These are phyloP conservation scores for Psophocarpus tetragonolobus DNA, from an alignment of 306 rosid species.

Conservation along the genomic window DNA sequence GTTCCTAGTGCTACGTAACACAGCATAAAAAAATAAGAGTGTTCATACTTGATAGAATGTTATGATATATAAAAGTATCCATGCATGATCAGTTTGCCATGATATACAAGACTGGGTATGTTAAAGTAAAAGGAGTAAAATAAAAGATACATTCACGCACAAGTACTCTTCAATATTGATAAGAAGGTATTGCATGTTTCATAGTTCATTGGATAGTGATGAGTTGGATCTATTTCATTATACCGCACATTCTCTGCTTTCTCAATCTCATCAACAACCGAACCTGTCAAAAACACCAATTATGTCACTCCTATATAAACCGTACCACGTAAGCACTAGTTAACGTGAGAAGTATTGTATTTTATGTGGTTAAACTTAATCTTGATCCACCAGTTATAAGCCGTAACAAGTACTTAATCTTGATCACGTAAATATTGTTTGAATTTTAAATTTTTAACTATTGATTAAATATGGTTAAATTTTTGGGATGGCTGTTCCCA, in stretches of 20 bases:
- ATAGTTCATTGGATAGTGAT: slow-evolving; percentile 41
- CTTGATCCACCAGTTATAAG: too few species aligned
- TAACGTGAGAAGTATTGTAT: neutral
- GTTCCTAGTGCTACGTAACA: slow-evolving; percentile 40
- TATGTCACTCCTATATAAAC: neutral
- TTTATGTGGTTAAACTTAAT: neutral
- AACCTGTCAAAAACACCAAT: slow-evolving; percentile 32
- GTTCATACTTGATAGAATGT: neutral
- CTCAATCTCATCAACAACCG: slow-evolving; percentile 36
- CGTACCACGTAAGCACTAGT: neutral
- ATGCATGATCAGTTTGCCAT: neutral
- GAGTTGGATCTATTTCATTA: neutral
- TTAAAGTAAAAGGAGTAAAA: neutral
- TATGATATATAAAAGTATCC: neutral
- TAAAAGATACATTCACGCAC: slow-evolving; percentile 31
- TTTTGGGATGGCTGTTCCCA: too few species aligned
- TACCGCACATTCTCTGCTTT: neutral
- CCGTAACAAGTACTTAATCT: too few species aligned
- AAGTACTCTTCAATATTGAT: slow-evolving; percentile 6
- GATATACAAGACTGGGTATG: neutral
- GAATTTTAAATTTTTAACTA: too few species aligned
- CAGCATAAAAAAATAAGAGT: neutral
- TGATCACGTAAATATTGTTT: too few species aligned
- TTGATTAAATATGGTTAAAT: too few species aligned
- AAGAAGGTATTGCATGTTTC: slow-evolving; percentile 35